Evolutionary conservation across 176 grass and related monocot genomes (phyloP), one percentile per base, ranked within the genome.

Genomic region (Aegilops tauschii): DNA sequence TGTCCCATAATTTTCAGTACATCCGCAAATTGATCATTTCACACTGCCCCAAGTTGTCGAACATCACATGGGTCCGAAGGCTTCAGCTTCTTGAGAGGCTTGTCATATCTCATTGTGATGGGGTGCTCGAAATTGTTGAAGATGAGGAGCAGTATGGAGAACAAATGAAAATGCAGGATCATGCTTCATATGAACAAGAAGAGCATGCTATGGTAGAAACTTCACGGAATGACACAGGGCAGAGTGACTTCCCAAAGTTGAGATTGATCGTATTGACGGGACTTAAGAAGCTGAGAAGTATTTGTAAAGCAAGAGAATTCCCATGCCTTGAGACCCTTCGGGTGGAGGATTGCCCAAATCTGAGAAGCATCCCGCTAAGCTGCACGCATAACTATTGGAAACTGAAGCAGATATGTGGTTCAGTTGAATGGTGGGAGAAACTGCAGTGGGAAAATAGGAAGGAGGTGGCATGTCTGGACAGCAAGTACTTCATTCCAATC

Each of bases 71-170:
- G 95, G 88, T 91, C 61, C 62, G 88, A 81, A 73, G n/a, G 17
- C 92, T 97, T 27, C 84, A 84, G 61, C 67, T 90, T 74, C 95
- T 97, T 14, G 95, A 97, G 65, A 91, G 85, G 79, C 90, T 97
- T 80, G 52, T 92, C 21, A 42, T 97, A 80, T 88, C 92, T 28
- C 34, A 86, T 1, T 97, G 95, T 72, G 37, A 93, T 78, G 92
- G 39, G 27, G 78, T 97, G 84, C 65, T 80, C 37, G 34, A 84
- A 82, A 79, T 97, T 32, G 88, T 97, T 34, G 80, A 30, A 31
- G 40, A 21, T 67, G 59, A 37, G 1, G 54, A 86, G 35, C 69
- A 82, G 5, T 44, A 25, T 35, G 61, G 49, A 63, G 16, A 65
- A 59, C 73, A 52, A 20, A 76, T 54, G 44, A 21, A 35, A 45